These are phyloP conservation scores for Elsinoe batatas DNA, from an alignment of 2,329 filamentous ascomycete species.

Conservation along the genomic window DNA sequence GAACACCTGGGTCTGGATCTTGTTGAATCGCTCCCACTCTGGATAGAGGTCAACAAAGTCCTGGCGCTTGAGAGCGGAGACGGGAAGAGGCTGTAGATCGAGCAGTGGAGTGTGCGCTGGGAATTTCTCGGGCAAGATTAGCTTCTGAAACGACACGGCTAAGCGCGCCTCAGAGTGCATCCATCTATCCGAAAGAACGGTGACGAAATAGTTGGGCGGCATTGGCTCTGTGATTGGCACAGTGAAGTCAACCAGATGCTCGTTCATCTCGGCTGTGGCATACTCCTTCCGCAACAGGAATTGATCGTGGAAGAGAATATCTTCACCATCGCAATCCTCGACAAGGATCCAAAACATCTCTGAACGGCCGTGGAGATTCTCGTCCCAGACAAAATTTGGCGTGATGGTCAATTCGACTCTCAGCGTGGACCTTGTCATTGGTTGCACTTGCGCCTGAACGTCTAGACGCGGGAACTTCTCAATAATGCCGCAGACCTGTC, in stretches of 20 bases:
- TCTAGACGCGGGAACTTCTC: slow-evolving; percentile 89
- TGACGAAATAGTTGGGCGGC: slow-evolving; percentile 98
- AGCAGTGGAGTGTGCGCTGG: slow-evolving; percentile 85
- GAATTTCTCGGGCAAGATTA: slow-evolving; percentile 91
- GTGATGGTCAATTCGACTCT: slow-evolving; percentile 83
- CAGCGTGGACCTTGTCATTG: slow-evolving; percentile 87
- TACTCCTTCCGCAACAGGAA: slow-evolving; percentile 89
- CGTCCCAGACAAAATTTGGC: slow-evolving; percentile 94
- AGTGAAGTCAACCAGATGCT: slow-evolving; percentile 92
- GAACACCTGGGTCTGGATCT: slow-evolving; percentile 94
- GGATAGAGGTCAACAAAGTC: slow-evolving; percentile 77
- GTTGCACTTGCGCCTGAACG: slow-evolving; percentile 86
- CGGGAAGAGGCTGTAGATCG: slow-evolving; percentile 82
- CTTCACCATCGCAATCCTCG: slow-evolving; percentile 94
- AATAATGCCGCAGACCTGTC: slow-evolving; percentile 74
- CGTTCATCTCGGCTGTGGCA: slow-evolving; percentile 72
- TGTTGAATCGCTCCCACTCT: slow-evolving; percentile 83
- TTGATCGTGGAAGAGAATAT: slow-evolving; percentile 88
- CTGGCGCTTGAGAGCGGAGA: slow-evolving; percentile 75
- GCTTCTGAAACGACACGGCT: slow-evolving; percentile 86
- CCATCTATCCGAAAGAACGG: slow-evolving; percentile 89
- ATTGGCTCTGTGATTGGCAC: slow-evolving; percentile 95
- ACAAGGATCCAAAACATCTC: slow-evolving; percentile 97
- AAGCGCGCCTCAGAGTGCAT: slow-evolving; percentile 96
- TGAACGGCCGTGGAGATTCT: slow-evolving; percentile 71